A percentile compares a stretch with the other conserved stretches of the same genome.
phyloP scores from a whole-genome alignment of 169 alveolate species.

The Eimeria brunetti region DNA sequence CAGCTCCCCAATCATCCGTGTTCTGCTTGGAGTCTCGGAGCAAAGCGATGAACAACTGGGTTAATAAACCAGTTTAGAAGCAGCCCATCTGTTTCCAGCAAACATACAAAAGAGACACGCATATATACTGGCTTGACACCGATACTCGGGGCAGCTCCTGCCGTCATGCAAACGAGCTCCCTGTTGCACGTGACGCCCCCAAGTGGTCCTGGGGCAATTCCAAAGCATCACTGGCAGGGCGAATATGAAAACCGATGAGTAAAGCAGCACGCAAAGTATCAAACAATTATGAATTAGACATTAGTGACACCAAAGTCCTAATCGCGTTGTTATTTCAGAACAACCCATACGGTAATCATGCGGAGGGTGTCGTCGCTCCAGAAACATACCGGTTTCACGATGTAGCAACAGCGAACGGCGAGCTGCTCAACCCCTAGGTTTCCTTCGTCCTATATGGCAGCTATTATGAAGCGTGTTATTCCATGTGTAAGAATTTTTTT shows the following conservation, averaged over 20 bases:
- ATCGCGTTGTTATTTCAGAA: neutral
- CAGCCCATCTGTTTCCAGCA: neutral
- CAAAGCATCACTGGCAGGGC: neutral
- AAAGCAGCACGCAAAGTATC: neutral
- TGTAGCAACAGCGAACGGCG: neutral
- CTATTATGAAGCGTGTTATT: neutral
- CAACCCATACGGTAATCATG: neutral
- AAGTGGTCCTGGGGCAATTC: neutral
- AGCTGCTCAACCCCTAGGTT: neutral
- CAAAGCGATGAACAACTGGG: neutral
- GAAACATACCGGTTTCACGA: neutral
- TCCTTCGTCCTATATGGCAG: neutral
- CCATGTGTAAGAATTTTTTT: neutral
- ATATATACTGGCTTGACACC: neutral
- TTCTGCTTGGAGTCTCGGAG: neutral
- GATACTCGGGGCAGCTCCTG: neutral
- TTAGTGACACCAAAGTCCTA: neutral
- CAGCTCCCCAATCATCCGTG: neutral
- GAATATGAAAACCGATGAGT: neutral
- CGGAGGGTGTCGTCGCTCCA: neutral
- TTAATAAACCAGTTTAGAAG: neutral
- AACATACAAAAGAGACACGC: neutral
- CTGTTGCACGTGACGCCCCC: too few species aligned
- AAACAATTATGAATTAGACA: neutral
- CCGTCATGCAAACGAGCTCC: neutral